Base-by-base conservation (phyloP, 1,139 yeast species). In the Diutina catenulata region DNA sequence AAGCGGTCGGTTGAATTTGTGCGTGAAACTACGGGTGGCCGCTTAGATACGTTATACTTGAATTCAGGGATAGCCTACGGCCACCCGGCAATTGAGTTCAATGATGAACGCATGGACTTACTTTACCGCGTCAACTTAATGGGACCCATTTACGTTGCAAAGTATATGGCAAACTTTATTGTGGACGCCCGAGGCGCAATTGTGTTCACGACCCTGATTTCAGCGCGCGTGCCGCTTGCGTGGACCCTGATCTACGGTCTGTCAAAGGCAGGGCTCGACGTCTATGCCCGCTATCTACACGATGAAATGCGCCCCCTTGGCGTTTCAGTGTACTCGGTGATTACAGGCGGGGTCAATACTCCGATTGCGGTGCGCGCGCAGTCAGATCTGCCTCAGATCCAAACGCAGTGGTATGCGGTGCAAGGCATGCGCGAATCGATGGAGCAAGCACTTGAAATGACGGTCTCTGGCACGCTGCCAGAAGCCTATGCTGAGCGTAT, bases 71-170 rank as follows among this genome's bases (percentile, higher is more conserved):
- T 42, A 9, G 28, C 41, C 24, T 36, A 41, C 21, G 45, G 43
- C 7, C 63, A 64, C 2, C 61, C 68, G 2, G 62, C 61, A 1
- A 48, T 55, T 26, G 68, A 61, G 37, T 49, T 49, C 31, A 56
- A 53, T 16, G 64, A 59, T 36, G 49, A 43, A 1, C 42, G 49
- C 15, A 41, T 62, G 21, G 43, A 49, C 20, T 42, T 42, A 22
- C 29, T 56, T 3, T 60, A 60, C 43, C 52, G 57, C 6, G 27
- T 32, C 27, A 32, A 32, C 20, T 32, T 32, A 20, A 8, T 20
- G 4, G 36, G 36, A 2, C 36, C 21, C 19, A 23, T 32, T 21
- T 22, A 18, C 11, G 26, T 32, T 19, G 11, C 25, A 11, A 21
- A 32, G 27, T 15, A 32, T 18, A 13, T 32, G 21, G 26, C 27